These are phyloP conservation scores for Xylaria telfairii DNA, from an alignment of 495 filamentous ascomycete genomes.

Conservation along the genomic window DNA sequence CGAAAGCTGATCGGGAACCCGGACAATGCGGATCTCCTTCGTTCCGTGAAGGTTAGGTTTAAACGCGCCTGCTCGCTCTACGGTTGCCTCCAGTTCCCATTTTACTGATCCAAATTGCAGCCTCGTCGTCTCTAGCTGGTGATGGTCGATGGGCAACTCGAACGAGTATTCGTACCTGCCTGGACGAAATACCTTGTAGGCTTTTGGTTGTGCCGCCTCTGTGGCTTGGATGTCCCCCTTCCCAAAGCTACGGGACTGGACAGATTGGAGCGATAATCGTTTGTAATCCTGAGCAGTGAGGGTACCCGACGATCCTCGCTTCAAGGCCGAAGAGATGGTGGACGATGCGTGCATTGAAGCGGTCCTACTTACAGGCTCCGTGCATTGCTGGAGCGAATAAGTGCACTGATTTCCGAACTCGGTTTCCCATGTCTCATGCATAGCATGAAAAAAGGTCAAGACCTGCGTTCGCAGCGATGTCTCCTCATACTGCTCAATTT, in stretches of 20 bases:
- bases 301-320: conserved; percentile 34
- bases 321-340: conserved; percentile 34
- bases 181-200: conserved; percentile 86
- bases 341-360: conserved; percentile 27
- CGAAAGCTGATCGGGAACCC: conserved; percentile 88
- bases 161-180: conserved; percentile 96
- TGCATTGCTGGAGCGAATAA: conserved; percentile 44
- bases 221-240: conserved; percentile 72
- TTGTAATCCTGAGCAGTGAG: conserved; percentile 57
- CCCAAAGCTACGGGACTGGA: conserved; percentile 84
- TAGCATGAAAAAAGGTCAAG: conserved; percentile 83
- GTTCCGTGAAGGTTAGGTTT: conserved; percentile 84
- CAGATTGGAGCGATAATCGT: conserved; percentile 77
- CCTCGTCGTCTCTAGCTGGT: conserved; percentile 88
- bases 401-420: conserved; percentile 67
- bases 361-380: conserved; percentile 25
- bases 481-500: conserved; percentile 81
- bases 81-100: conserved; percentile 86
- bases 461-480: conserved; percentile 77
- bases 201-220: conserved; percentile 76
- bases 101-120: conserved; percentile 87
- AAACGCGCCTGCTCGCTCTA: conserved; percentile 92
- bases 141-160: conserved; percentile 91
- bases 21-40: conserved; percentile 85
- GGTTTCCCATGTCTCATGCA: conserved; percentile 59